A percentile compares a stretch with the other conserved stretches of the same genome.
Conservation (phyloP, 345 rosid species). For the Eucalyptus sp. region DNA sequence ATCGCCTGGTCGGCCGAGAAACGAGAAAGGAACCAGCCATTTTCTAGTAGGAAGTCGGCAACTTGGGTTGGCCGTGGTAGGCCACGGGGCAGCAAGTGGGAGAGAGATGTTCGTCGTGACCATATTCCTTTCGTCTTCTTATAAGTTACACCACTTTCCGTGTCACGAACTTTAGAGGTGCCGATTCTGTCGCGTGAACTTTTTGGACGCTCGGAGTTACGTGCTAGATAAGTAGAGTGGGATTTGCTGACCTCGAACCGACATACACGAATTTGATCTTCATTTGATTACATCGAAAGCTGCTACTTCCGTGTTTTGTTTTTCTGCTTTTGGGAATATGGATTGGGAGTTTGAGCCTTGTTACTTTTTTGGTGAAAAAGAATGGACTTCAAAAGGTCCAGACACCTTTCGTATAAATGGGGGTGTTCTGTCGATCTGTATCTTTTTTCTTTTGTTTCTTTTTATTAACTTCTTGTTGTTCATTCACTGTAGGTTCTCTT, state of each 20-base stretch:
- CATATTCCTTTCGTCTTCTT: neutral
- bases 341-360: neutral
- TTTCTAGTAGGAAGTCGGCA: neutral
- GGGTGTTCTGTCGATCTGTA: neutral
- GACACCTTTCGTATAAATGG: neutral
- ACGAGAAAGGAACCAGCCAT: neutral
- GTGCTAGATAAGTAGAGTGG: neutral
- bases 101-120: neutral
- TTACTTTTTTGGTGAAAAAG: too few species aligned
- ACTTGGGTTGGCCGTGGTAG: neutral
- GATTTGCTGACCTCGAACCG: neutral
- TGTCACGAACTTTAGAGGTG: neutral
- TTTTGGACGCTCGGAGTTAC: neutral
- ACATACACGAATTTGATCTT: neutral
- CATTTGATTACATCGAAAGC: neutral
- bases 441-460: neutral
- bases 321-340: neutral
- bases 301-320: neutral
- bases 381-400: neutral
- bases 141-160: too few species aligned
- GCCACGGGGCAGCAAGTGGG: neutral
- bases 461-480: neutral
- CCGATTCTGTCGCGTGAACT: neutral
- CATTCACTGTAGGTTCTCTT: too few species aligned
- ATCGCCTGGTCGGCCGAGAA: neutral